Evolutionary conservation across 352 stramenopile genomes (phyloP), one percentile per base, ranked within the genome.

Genomic region (Saprolegnia parasitica): DNA sequence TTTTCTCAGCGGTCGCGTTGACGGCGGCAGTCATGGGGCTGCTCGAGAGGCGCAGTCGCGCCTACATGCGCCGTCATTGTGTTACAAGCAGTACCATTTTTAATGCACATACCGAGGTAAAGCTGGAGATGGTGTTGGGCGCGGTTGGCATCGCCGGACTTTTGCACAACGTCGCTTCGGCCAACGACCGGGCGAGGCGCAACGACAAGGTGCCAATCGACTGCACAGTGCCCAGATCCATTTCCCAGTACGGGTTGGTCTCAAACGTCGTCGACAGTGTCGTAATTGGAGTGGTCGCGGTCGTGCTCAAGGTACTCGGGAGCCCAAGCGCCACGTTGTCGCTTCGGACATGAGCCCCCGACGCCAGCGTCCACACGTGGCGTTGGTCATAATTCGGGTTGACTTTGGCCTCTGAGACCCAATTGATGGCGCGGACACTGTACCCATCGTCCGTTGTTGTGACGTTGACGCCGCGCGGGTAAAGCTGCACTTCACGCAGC

Each of bases 301-400:
- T 86, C n/a, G 75, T 87, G 61, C 83, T 93, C 63, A 91, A 83
- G 1, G 72, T 77, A 8, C 83, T 88, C 0, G 64, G 66, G 83
- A 93, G 90, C 0, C 81, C 75, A 23, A 61, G 13, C 0, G 83
- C 84, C 0, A 90, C 35, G 50, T 93, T 93, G 56, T 88, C 83
- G 15, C 73, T 45, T 65, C 76, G 0, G 74, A 76, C 0, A 71
- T 77, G 79, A 78, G 90, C 29, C 85, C 80, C 0, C 40, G 76
- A 54, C 83, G 87, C 5, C 80, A 46, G 45, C 79, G 68, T 24
- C 63, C 63, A 70, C 46, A 46, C 23, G 3, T 13, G 45, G 29
- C 63, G 63, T 29, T 11, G 3, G 11, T 60, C 52, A 9, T 60
- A 40, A 24, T 42, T 20, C n/a, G 42, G 21, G 23, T 46, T 70